A percentile compares a stretch with the other conserved stretches of the same genome.
Conservation (phyloP, 345 rosid species). For the Pugionium dolabratum region DNA sequence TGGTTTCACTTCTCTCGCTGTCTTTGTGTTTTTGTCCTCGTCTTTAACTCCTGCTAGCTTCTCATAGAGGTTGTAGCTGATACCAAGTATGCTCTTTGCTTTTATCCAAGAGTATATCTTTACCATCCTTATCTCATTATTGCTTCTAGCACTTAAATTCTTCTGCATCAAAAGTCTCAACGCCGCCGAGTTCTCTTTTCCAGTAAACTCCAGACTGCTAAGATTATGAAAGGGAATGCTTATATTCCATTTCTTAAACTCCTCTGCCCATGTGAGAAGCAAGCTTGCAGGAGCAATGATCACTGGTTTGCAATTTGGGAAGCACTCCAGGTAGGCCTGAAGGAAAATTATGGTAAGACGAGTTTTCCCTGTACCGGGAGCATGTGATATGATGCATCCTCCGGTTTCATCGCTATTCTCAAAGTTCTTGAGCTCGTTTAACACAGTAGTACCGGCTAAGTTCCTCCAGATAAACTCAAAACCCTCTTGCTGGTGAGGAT, state of each 20-base stretch:
- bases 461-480: constrained; percentile 80
- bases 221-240: constrained; percentile 60
- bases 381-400: constrained; percentile 84
- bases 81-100: constrained; percentile 53
- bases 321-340: constrained; percentile 50
- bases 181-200: constrained; percentile 47
- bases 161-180: constrained; percentile 16
- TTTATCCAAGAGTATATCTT: constrained; percentile 69
- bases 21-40: constrained; percentile 30
- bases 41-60: constrained; percentile 50
- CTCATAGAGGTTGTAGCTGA: constrained; percentile 65
- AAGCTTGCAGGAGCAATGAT: constrained; percentile 71
- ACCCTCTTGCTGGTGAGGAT: constrained; percentile 72
- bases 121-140: constrained; percentile 43
- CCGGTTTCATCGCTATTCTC: constrained; percentile 35
- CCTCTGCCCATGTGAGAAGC: constrained; percentile 86
- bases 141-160: constrained; percentile 16
- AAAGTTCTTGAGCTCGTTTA: constrained; percentile 49
- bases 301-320: constrained; percentile 59
- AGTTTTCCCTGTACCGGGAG: constrained; percentile 90
- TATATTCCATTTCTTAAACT: constrained; percentile 66
- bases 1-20: constrained; percentile 3
- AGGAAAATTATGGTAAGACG: constrained; percentile 68
- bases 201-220: constrained; percentile 49
- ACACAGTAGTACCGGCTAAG: constrained; percentile 56